These are phyloP conservation scores for Laburnicola sp. DNA, from an alignment of 2,329 filamentous ascomycete genomes.

Conservation along the genomic window DNA sequence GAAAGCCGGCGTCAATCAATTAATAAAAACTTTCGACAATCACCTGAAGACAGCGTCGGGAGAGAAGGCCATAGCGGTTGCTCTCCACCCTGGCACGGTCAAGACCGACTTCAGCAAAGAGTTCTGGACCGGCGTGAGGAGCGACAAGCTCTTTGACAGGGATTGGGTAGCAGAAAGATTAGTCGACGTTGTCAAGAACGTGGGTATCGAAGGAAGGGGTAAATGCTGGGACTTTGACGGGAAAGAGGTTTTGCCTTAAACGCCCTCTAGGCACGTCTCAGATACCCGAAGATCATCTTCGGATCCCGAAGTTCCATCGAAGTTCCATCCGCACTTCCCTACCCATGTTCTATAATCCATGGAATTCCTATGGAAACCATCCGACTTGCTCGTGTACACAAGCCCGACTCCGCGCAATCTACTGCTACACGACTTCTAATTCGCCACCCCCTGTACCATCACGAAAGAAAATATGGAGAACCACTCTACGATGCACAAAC, in stretches of 20 bases:
- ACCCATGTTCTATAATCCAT: no score
- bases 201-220: constrained; percentile 56
- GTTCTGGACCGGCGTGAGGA: constrained; percentile 68
- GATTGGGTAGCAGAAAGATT: constrained; percentile 69
- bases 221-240: constrained; percentile 48
- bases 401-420: no score
- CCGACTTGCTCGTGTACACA: no score
- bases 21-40: constrained; percentile 72
- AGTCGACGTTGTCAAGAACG: constrained; percentile 65
- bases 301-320: no score
- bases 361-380: no score
- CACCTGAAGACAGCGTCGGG: constrained; percentile 61
- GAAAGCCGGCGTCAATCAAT: constrained; percentile 73
- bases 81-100: constrained; percentile 80
- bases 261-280: neutral
- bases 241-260: constrained; percentile 44
- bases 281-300: no score
- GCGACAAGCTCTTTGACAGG: constrained; percentile 66
- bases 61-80: constrained; percentile 67
- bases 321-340: no score
- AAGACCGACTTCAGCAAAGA: constrained; percentile 71
- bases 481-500: neutral
- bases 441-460: no score
- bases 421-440: no score
- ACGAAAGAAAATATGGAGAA: no score